phyloP scores from a whole-genome alignment of 768 basidiomycete genomes.

The Lactarius vividus region DNA sequence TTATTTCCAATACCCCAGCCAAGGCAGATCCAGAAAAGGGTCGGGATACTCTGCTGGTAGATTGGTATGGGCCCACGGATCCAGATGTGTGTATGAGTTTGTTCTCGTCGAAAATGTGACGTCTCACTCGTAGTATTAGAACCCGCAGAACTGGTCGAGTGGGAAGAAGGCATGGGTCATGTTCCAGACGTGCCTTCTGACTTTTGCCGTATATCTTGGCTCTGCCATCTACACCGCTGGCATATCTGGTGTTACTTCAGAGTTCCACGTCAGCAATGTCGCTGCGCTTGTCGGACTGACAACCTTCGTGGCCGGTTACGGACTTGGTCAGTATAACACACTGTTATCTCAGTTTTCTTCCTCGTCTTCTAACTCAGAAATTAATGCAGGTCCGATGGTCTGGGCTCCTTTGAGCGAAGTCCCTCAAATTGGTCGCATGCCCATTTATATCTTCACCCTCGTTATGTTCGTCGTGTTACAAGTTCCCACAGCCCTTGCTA shows the following conservation, averaged over 20 bases:
- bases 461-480: slow-evolving; percentile 36
- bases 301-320: slow-evolving; percentile 32
- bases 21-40: slow-evolving; percentile 16
- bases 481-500: slow-evolving; percentile 36
- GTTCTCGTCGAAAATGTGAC: background rate
- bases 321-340: slow-evolving; percentile 24
- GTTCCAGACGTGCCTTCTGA: slow-evolving; percentile 36
- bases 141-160: slow-evolving; percentile 34
- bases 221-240: slow-evolving; percentile 37
- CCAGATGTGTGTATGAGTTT: slow-evolving; percentile 19
- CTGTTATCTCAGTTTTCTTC: background rate
- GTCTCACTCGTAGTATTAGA: background rate
- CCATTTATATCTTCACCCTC: slow-evolving; percentile 36
- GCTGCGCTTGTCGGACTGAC: slow-evolving; percentile 35
- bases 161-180: slow-evolving; percentile 34
- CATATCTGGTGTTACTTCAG: slow-evolving; percentile 31
- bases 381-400: slow-evolving; percentile 32
- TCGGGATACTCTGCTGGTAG: slow-evolving; percentile 30
- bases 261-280: slow-evolving; percentile 34
- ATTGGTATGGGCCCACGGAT: slow-evolving; percentile 32
- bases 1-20: background rate
- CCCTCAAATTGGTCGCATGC: slow-evolving; percentile 35
- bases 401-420: slow-evolving; percentile 37
- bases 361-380: background rate
- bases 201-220: slow-evolving; percentile 38